Evolutionary conservation across 2,329 filamentous ascomycete species (phyloP).

Genomic region (Colletotrichum zoysiae): DNA sequence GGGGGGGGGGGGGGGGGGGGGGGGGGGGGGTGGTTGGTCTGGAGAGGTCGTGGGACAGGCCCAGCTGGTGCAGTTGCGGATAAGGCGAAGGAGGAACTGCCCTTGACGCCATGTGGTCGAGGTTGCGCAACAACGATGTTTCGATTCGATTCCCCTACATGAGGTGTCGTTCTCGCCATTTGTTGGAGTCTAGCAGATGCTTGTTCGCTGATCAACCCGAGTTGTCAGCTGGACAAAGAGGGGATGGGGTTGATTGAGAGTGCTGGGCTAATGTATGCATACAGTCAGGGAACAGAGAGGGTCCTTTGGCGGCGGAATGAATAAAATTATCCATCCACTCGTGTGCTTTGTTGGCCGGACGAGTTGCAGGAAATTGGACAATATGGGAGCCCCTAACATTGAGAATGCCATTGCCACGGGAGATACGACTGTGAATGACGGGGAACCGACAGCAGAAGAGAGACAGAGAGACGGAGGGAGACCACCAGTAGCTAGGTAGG

Average conservation of each 20-base stretch:
- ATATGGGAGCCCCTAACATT: slow-evolving; percentile 31
- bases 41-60: slow-evolving; percentile 22
- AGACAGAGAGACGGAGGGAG: neutral
- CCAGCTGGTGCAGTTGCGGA: slow-evolving; percentile 3
- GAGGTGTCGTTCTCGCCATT: slow-evolving; percentile 9
- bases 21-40: too few species aligned
- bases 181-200: neutral
- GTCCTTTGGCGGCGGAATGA: slow-evolving; percentile 34
- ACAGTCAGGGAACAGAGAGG: slow-evolving; percentile 27
- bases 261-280: slow-evolving; percentile 24
- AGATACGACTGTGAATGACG: slow-evolving; percentile 12
- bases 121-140: slow-evolving; percentile 7
- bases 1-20: too few species aligned
- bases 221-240: neutral
- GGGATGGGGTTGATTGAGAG: slow-evolving; percentile 24
- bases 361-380: slow-evolving; percentile 33
- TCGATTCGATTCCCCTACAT: slow-evolving; percentile 13
- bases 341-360: slow-evolving; percentile 30
- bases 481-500: neutral
- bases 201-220: slow-evolving; percentile 22
- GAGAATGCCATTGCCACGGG: slow-evolving; percentile 29
- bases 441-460: neutral
- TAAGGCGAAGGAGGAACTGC: slow-evolving; percentile 12
- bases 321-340: slow-evolving; percentile 36
- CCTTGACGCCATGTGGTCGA: slow-evolving; percentile 35